Evolutionary conservation across 1,284 basidiomycete species (phyloP).

Genomic region (Leccinum variabile): DNA sequence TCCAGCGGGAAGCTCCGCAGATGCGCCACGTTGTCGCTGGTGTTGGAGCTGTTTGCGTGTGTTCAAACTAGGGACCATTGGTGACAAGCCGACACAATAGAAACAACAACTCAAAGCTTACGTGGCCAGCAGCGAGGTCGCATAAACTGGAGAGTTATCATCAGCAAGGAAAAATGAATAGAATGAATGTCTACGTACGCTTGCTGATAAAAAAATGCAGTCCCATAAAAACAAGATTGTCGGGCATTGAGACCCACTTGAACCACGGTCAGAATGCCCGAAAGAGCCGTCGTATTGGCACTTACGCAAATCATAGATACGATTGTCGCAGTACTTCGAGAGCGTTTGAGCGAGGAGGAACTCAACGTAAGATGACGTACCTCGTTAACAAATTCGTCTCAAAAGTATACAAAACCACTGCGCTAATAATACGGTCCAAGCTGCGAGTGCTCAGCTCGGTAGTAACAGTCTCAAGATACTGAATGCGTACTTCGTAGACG

Average conservation of each 20-base stretch:
- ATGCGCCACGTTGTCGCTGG: slow-evolving; percentile 30
- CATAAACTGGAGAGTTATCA: slow-evolving; percentile 26
- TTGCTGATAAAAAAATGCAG: slow-evolving; percentile 53
- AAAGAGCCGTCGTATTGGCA: slow-evolving; percentile 6
- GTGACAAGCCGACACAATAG: neutral
- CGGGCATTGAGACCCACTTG: slow-evolving; percentile 50
- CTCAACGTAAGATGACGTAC: slow-evolving; percentile 28
- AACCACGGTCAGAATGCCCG: slow-evolving; percentile 24
- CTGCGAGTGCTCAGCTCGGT: slow-evolving; percentile 27
- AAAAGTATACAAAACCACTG: slow-evolving; percentile 51
- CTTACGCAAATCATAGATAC: slow-evolving; percentile 52
- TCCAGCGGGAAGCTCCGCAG: slow-evolving; percentile 35
- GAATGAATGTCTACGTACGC: slow-evolving; percentile 31
- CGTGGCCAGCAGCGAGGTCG: slow-evolving; percentile 38
- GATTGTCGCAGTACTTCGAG: slow-evolving; percentile 43
- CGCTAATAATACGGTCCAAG: slow-evolving; percentile 47
- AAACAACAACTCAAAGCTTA: slow-evolving; percentile 15
- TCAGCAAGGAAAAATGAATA: neutral
- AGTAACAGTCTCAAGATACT: neutral
- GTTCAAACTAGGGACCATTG: slow-evolving; percentile 24
- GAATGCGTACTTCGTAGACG: slow-evolving; percentile 21
- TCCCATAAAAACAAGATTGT: slow-evolving; percentile 51
- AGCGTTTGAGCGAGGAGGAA: neutral
- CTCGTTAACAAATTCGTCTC: slow-evolving; percentile 53
- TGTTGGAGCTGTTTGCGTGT: slow-evolving; percentile 31